A percentile compares a stretch with the other conserved stretches of the same genome.
Evolutionary conservation across 768 basidiomycete species (phyloP).

Genomic region (Daedaleopsis sinensis): DNA sequence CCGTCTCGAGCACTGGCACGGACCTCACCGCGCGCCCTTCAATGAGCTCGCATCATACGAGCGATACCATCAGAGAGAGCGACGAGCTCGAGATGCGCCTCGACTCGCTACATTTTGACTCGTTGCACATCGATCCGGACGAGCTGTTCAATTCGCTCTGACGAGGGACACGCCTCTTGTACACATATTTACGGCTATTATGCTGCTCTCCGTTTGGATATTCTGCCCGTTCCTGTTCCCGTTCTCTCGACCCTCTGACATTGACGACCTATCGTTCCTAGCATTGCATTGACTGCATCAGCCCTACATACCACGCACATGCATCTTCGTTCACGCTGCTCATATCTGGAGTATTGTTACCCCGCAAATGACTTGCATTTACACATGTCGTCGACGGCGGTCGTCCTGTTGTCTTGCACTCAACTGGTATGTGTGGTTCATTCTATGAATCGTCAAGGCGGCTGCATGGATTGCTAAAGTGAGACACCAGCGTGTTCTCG

Average conservation of each 20-base stretch:
- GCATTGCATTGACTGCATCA: background rate
- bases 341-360: no score
- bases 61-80: slow-evolving; percentile 1
- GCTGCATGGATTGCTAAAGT: no score
- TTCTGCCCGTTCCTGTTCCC: background rate
- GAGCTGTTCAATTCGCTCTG: slow-evolving; percentile 39
- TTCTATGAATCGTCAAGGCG: no score
- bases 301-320: background rate
- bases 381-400: no score
- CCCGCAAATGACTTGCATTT: no score
- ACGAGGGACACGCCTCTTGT: background rate
- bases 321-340: background rate
- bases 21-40: slow-evolving; percentile 12
- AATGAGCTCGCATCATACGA: slow-evolving; percentile 2
- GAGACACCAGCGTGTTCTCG: no score
- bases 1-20: slow-evolving; percentile 1
- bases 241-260: background rate
- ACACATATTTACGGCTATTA: background rate
- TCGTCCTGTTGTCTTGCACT: no score
- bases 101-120: slow-evolving; percentile 75
- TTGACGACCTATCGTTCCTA: background rate
- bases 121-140: slow-evolving; percentile 67
- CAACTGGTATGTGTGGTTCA: no score
- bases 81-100: slow-evolving; percentile 65
- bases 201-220: background rate